Evolutionary conservation across 2,329 filamentous ascomycete species (phyloP), one percentile per base, ranked within the genome.

Genomic region (Fusarium sp.): DNA sequence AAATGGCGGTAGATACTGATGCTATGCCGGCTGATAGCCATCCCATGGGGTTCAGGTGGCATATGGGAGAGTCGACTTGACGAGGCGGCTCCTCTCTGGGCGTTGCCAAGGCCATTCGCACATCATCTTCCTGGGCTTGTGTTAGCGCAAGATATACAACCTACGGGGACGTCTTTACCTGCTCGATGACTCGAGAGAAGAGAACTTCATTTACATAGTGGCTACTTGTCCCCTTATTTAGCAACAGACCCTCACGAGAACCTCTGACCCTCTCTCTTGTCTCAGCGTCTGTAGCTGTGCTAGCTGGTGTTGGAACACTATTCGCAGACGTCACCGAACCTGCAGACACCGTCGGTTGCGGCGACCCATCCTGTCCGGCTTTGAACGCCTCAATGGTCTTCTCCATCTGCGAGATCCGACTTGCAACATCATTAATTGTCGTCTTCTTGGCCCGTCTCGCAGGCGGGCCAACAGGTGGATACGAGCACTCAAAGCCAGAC

Each of bases 151-250:
- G 42, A n/a, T 2, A 1, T 1, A 5, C 2, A 7, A 15, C 38
- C 35, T 35, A 14, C 33, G 39, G 9, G 20, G 22, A 13, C 1
- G 18, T 24, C 35, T 42, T n/a, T 51, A 79, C 81, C 73, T 81
- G 77, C 57, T 81, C 79, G 38, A 83, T 79, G 3, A 81, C 80
- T 8, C 78, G 73, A 6, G 81, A 82, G 2, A 83, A 72, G 16
- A 83, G 64, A 12, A 80, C 74, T 65, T 83, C 81, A 57, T 83
- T 82, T n/a, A 82, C 81, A 42, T 82, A 82, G 45, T 81, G 80
- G 35, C 78, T 82, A 6, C 76, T 72, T 11, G 75, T 77, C 2
- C 81, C 81, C 35, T 81, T 81, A 10, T 76, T 74, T 1, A 82
- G 57, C 36, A 82, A 58, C 13, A 82, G 77, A 7, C 79, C 70